phyloP scores from a whole-genome alignment of 139 green algal genomes.

The Auxenochlorella pyrenoidosa region DNA sequence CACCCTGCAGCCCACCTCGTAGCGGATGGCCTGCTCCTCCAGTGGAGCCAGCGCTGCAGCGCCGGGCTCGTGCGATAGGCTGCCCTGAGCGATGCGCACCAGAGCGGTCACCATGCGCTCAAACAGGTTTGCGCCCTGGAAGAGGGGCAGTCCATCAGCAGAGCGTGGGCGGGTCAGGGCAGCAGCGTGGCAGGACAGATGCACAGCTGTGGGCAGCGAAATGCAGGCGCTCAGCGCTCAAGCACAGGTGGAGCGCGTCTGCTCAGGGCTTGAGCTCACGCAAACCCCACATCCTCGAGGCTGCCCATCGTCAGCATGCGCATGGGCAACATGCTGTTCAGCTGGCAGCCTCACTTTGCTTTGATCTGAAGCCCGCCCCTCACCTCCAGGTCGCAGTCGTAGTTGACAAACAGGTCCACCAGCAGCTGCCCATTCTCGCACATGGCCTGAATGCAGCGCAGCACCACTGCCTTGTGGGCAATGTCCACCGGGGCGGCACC shows the following conservation, averaged over 20 bases:
- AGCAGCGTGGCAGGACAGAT: background rate
- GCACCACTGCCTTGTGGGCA: conserved; percentile 62
- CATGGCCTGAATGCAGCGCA: conserved; percentile 76
- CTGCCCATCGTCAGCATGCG: background rate
- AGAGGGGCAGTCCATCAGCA: conserved; percentile 53
- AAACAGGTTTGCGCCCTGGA: conserved; percentile 83
- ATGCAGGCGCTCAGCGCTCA: background rate
- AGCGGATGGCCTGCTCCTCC: conserved; percentile 60
- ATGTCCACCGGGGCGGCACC: conserved; percentile 44
- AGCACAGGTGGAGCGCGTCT: background rate
- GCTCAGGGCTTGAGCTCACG: background rate
- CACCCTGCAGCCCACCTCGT: conserved; percentile 39
- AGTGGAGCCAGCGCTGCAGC: conserved; percentile 16
- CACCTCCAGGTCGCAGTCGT: conserved; percentile 92
- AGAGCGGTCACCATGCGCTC: conserved; percentile 88
- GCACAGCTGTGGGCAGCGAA: background rate
- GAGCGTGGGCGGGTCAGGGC: background rate
- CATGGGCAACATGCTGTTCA: background rate
- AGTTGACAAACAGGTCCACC: conserved; percentile 97
- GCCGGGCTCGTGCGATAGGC: conserved; percentile 2
- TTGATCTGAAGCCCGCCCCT: background rate
- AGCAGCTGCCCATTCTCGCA: conserved; percentile 80
- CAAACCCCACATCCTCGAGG: background rate
- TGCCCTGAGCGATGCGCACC: conserved; percentile 77
- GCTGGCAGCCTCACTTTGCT: too few relatives aligned